A percentile compares a stretch with the other conserved stretches of the same genome.
These are phyloP conservation scores for Wolfiporia cocos DNA, from an alignment of 1,284 basidiomycete genomes.

Conservation along the genomic window DNA sequence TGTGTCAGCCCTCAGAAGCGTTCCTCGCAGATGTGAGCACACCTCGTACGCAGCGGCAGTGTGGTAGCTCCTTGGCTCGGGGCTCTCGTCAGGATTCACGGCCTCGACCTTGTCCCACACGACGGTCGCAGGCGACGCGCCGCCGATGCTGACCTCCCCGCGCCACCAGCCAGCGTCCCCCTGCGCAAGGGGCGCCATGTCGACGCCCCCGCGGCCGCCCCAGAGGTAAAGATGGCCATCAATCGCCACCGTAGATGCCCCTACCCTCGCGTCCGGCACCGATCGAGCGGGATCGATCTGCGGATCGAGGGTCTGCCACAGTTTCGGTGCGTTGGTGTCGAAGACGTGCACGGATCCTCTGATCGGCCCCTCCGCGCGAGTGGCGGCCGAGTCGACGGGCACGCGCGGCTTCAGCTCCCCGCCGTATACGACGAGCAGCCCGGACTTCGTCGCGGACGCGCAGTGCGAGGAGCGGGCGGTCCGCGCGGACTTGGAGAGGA, in stretches of 20 bases:
- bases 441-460: conserved; percentile 19
- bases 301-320: conserved; percentile 15
- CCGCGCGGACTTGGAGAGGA: conserved; percentile 15
- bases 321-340: conserved; percentile 9
- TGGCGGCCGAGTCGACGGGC: conserved; percentile 26
- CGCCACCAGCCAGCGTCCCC: conserved; percentile 28
- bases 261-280: conserved; percentile 29
- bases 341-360: conserved; percentile 24
- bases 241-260: conserved; percentile 26
- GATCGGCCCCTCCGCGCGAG: conserved; percentile 5
- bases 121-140: too few relatives aligned
- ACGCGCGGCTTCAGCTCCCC: conserved; percentile 35
- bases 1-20: too few relatives aligned
- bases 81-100: conserved; percentile 18
- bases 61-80: conserved; percentile 26
- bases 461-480: conserved; percentile 28
- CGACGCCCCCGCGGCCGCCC: conserved; percentile 36
- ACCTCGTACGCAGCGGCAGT: conserved; percentile 18
- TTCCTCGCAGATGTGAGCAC: too few relatives aligned
- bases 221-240: conserved; percentile 31
- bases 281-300: background rate
- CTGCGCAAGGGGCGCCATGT: conserved; percentile 29
- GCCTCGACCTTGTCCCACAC: conserved; percentile 22
- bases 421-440: conserved; percentile 28
- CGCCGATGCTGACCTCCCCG: conserved; percentile 3